Base-by-base conservation (phyloP, 257 asterid species). In the Ophiorrhiza pumila region DNA sequence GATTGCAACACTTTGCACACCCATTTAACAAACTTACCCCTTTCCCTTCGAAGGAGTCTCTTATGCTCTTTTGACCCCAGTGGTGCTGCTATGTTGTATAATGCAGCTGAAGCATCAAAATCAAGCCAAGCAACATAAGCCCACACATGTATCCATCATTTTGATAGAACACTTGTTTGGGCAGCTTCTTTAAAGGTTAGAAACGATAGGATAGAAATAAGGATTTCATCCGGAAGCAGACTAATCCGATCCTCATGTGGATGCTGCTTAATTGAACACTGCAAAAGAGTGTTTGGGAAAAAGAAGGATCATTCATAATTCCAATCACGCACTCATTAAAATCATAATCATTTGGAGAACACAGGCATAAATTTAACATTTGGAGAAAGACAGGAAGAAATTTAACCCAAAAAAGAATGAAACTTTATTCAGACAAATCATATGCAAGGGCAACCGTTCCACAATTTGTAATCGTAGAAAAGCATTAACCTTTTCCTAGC, bases 131-230 rank as follows among this genome's bases (percentile, higher is more conserved):
- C n/a, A n/a, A n/a, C n/a, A n/a, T n/a, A n/a, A n/a, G n/a, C n/a
- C 67, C 57, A 71, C 66, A 57, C 42, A 41, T 32, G 7, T 17
- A 34, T 5, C 74, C 74, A 71, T 1, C 56, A 15, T 13, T 25
- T 55, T 5, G 74, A 71, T 42, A 71, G 75, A n/a, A 56, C 27
- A 35, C 56, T 55, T 4, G 74, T 70, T 25, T 53, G 32, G 34
- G 55, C 66, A 50, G 74, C 66, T 53, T 71, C 74, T 49, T 71
- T 55, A 57, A 71, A 22, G 11, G 17, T 56, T 15, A 71, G 27
- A 42, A n/a, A 37, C 23, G 75, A 71, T 18, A 39, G 41, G 32
- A 57, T 71, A 71, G 14, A 22, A 20, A 57, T 55, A 4, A 71
- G 75, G 37, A 71, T 37, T 2, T 71, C 67, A 55, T 71, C 72